Evolutionary conservation across 805 yeast species (phyloP).

Genomic region (Lachancea fermentati): DNA sequence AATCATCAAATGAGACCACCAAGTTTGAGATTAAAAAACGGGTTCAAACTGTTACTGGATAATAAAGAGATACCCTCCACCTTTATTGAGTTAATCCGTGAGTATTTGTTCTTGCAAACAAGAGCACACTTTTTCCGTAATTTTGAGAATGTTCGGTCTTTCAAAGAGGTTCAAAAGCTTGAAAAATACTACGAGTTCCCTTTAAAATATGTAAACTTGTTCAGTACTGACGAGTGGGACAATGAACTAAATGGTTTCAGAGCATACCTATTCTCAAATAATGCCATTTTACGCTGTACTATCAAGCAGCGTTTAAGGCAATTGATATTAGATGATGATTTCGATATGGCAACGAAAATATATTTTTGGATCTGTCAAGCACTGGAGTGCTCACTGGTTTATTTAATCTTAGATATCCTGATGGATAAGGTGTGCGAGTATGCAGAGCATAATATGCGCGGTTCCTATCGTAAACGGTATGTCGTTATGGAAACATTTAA

Average conservation of each 20-base stretch:
- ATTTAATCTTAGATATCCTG: conserved; percentile 19
- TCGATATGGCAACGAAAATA: conserved; percentile 18
- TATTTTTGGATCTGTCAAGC: conserved; percentile 24
- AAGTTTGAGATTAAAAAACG: conserved; percentile 17
- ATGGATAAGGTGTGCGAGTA: conserved; percentile 17
- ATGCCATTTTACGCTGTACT: conserved; percentile 11
- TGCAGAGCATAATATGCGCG: conserved; percentile 17
- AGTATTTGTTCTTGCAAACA: conserved; percentile 20
- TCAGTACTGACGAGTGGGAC: conserved; percentile 15
- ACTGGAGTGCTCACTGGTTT: conserved; percentile 11
- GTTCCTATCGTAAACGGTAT: conserved; percentile 17
- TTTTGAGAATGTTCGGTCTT: conserved; percentile 12
- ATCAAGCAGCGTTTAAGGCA: conserved; percentile 12
- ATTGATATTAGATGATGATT: conserved; percentile 24
- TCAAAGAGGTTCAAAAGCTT: conserved; percentile 19
- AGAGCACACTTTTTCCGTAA: conserved; percentile 21
- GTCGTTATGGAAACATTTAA: conserved; percentile 26
- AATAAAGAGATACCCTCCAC: not conserved
- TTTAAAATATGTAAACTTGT: conserved; percentile 14
- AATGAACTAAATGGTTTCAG: conserved; percentile 20
- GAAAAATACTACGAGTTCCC: conserved; percentile 25
- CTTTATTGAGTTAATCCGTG: conserved; percentile 12
- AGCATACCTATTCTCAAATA: conserved; percentile 22
- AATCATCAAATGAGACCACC: conserved; percentile 27
- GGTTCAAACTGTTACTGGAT: conserved; percentile 9